Conservation (phyloP, 805 yeast genomes). For the Monosporozyma siamensis region DNA sequence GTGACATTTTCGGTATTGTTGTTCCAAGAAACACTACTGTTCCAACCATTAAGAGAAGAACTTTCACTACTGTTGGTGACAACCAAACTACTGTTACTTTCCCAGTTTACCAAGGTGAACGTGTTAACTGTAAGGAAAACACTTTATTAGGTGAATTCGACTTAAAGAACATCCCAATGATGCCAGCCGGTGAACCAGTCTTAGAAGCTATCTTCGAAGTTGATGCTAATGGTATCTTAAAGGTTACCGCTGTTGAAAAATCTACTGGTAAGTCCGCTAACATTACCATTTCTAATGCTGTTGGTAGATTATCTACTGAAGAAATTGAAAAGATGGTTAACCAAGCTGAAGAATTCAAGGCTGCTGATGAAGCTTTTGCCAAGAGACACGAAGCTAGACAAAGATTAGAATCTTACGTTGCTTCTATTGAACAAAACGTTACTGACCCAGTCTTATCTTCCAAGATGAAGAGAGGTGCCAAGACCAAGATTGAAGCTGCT, state of each 20-base stretch:
- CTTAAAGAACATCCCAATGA: slow-evolving; percentile 95
- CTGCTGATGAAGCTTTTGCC: slow-evolving; percentile 98
- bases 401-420: slow-evolving; percentile 96
- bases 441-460: slow-evolving; percentile 98
- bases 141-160: slow-evolving; percentile 97
- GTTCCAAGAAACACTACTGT: slow-evolving; percentile 99
- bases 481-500: slow-evolving; percentile 96
- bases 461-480: slow-evolving; percentile 93
- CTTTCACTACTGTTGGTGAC: slow-evolving; percentile 97
- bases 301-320: slow-evolving; percentile 93
- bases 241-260: slow-evolving; percentile 98
- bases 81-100: slow-evolving; percentile 97
- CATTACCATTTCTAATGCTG: slow-evolving; percentile 98
- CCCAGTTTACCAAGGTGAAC: slow-evolving; percentile 99
- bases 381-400: slow-evolving; percentile 99
- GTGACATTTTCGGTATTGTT: slow-evolving; percentile 97
- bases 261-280: slow-evolving; percentile 97
- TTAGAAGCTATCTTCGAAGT: slow-evolving; percentile 98
- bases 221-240: slow-evolving; percentile 98
- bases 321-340: slow-evolving; percentile 97
- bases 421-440: slow-evolving; percentile 89
- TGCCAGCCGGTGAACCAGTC: slow-evolving; percentile 99
- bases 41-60: slow-evolving; percentile 98
- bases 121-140: slow-evolving; percentile 97
- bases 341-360: slow-evolving; percentile 98